Base-by-base conservation (phyloP, 176 grass and related monocot genomes). In the Avena insularis region DNA sequence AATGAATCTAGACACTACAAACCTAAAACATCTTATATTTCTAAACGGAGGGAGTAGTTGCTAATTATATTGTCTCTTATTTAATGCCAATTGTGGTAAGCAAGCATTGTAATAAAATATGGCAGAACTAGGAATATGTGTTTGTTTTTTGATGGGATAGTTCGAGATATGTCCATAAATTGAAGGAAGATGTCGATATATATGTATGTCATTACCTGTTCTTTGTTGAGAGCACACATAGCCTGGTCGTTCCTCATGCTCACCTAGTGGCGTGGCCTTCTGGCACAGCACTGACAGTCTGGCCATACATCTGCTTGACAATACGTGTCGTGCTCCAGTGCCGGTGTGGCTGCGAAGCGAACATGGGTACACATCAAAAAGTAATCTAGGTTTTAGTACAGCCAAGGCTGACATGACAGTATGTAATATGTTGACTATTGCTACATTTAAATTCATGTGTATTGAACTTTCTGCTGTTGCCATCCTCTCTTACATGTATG, bases 341-440 rank as follows among this genome's bases (percentile, higher is more conserved):
- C 17, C 14, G 55, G 55, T 4, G 4, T 58, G 19, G 83, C 84
- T 92, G 92, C 88, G 88, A 97, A 80, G 94, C 85, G 43, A 84
- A 86, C 33, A 63, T 81, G 55, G 88, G 66, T 88, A 82, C 70
- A 73, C 92, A 83, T 89, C 91, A 78, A 82, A 90, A 88, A 90
- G 66, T 21, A 82, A 58, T 85, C 87, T 81, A 68, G 88, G 86
- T 86, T 72, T 80, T 16, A 92, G 86, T 77, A 65, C 45, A 15
- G 29, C 68, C 47, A 97, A 94, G 78, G 58, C 45, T 74, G 92
- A 89, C 36, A n/a, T 86, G 54, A 25, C 36, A 92, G 94, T 96
- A 81, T 79, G 86, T 87, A 71, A 16, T 19, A 64, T 80, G 31
- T 63, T 80, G 71, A 51, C 21, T 43, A 67, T 60, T 53, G 76